Percentiles rank a stretch among this genome's conserved stretches.
phyloP scores from a whole-genome alignment of 1,284 basidiomycete species.

The Apiotrichum gracile region DNA sequence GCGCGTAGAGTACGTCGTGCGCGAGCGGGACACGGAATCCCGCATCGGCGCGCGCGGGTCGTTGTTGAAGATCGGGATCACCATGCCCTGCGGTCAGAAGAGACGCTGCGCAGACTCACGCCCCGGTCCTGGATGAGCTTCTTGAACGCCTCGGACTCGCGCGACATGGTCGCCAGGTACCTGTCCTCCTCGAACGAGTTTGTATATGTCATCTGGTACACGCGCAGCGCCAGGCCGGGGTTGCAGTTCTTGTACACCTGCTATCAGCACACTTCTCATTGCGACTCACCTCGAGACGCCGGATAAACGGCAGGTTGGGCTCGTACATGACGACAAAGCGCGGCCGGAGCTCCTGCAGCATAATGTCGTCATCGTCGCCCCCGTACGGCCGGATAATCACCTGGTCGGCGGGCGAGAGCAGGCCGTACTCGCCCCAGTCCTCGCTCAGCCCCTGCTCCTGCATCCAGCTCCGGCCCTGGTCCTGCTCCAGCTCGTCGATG shows the following conservation, averaged over 20 bases:
- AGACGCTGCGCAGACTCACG: constrained; percentile 52
- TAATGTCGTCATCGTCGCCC: constrained; percentile 84
- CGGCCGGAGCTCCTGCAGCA: constrained; percentile 82
- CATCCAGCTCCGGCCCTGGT: constrained; percentile 20
- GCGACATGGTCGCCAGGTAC: constrained; percentile 78
- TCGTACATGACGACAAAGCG: constrained; percentile 94
- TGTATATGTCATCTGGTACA: constrained; percentile 92
- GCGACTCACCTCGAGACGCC: constrained; percentile 73
- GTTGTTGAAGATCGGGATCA: constrained; percentile 80
- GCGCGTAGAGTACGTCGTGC: constrained; percentile 74
- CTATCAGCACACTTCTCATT: neutral
- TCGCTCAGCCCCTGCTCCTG: constrained; percentile 25
- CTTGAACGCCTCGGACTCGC: constrained; percentile 94
- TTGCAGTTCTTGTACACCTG: constrained; percentile 79
- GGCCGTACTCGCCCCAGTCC: constrained; percentile 78
- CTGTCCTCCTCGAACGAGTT: constrained; percentile 93
- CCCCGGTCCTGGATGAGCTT: constrained; percentile 85
- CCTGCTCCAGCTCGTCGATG: constrained; percentile 38
- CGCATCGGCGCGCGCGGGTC: constrained; percentile 55
- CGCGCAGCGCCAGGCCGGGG: constrained; percentile 73
- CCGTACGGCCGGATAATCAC: constrained; percentile 83
- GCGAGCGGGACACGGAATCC: constrained; percentile 59
- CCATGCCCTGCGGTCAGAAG: constrained; percentile 62
- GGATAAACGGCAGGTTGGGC: constrained; percentile 84
- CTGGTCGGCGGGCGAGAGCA: constrained; percentile 71